A percentile compares a stretch with the other conserved stretches of the same genome.
These are phyloP conservation scores for Dactylella cylindrospora DNA, from an alignment of 2,329 filamentous ascomycete species.

Conservation along the genomic window DNA sequence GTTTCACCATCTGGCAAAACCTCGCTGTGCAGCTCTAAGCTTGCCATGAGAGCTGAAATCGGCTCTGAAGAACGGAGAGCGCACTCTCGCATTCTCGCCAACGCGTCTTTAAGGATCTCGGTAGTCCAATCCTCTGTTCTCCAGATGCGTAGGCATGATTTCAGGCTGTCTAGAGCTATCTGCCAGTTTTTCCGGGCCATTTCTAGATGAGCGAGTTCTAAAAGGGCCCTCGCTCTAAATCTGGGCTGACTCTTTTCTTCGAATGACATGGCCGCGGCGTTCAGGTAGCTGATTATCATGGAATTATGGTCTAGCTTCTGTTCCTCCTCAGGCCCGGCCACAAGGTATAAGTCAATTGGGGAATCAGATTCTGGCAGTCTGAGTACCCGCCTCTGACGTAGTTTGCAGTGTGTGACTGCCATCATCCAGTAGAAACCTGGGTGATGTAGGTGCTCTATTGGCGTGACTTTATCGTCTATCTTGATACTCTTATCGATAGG, in stretches of 20 bases:
- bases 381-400: slow-evolving; percentile 59
- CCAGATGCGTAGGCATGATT: slow-evolving; percentile 23
- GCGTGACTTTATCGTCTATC: slow-evolving; percentile 61
- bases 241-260: slow-evolving; percentile 30
- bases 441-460: slow-evolving; percentile 67
- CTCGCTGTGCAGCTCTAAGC: slow-evolving; percentile 66
- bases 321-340: slow-evolving; percentile 58
- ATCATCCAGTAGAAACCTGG: slow-evolving; percentile 67
- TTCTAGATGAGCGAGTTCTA: slow-evolving; percentile 31
- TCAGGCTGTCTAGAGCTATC: slow-evolving; percentile 25
- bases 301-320: slow-evolving; percentile 32
- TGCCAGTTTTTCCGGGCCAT: slow-evolving; percentile 39
- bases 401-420: slow-evolving; percentile 61
- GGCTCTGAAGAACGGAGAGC: slow-evolving; percentile 59
- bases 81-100: slow-evolving; percentile 63
- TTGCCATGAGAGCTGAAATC: slow-evolving; percentile 62
- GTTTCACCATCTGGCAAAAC: slow-evolving; percentile 54
- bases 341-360: slow-evolving; percentile 67
- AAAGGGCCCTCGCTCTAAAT: slow-evolving; percentile 27
- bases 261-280: slow-evolving; percentile 26
- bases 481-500: slow-evolving; percentile 61
- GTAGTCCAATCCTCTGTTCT: slow-evolving; percentile 62
- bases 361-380: slow-evolving; percentile 64
- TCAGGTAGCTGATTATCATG: slow-evolving; percentile 24
- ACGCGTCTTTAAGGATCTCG: slow-evolving; percentile 62